phyloP scores from a whole-genome alignment of 768 basidiomycete species.

The Lactarius pseudohatsudake region DNA sequence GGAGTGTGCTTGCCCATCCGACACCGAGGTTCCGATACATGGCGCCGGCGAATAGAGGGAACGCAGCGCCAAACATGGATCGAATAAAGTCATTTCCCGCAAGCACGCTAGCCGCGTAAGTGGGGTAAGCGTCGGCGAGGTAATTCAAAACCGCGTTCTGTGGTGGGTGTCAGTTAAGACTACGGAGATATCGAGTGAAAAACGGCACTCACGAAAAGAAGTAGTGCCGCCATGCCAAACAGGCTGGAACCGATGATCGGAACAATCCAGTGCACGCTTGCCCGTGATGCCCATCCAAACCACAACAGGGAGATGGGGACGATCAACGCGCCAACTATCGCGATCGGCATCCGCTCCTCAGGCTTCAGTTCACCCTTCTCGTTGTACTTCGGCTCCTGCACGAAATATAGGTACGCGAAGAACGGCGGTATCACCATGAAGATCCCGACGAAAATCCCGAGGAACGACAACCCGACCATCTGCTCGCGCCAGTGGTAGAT shows the following conservation, averaged over 20 bases:
- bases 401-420: constrained; percentile 27
- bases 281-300: constrained; percentile 37
- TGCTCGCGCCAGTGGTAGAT: constrained; percentile 39
- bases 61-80: constrained; percentile 30
- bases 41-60: constrained; percentile 30
- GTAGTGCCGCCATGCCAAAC: constrained; percentile 36
- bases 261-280: constrained; percentile 38
- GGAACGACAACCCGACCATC: constrained; percentile 36
- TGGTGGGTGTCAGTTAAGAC: background rate
- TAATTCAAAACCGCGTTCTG: constrained; percentile 35
- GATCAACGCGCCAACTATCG: constrained; percentile 36
- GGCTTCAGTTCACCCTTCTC: constrained; percentile 29
- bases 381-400: constrained; percentile 28
- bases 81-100: constrained; percentile 40
- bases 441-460: constrained; percentile 29
- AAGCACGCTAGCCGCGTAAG: constrained; percentile 37
- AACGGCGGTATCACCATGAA: constrained; percentile 23
- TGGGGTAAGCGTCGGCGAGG: constrained; percentile 36
- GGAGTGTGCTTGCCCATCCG: constrained; percentile 33
- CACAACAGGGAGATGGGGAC: constrained; percentile 38
- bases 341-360: constrained; percentile 38
- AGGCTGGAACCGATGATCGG: constrained; percentile 38
- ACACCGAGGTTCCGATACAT: constrained; percentile 34
- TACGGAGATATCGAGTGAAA: constrained; percentile 31
- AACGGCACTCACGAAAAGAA: constrained; percentile 34